Conservation (phyloP, 768 basidiomycete genomes). For the Suillus alpinus region DNA sequence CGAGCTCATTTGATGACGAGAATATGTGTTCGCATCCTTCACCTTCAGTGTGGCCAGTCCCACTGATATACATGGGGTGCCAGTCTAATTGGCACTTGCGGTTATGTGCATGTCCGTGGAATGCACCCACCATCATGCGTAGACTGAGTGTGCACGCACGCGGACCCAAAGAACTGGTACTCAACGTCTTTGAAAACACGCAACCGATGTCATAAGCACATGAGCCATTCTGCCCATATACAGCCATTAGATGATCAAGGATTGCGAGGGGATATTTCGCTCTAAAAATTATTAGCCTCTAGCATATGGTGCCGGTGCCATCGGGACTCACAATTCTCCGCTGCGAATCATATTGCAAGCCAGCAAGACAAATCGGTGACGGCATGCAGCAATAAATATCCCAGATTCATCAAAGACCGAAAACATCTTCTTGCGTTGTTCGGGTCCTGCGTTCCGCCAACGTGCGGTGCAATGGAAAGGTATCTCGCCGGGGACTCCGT, state of each 20-base stretch:
- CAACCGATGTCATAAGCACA: slow-evolving; percentile 28
- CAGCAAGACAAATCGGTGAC: neutral
- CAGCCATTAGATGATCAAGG: slow-evolving; percentile 12
- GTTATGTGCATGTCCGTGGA: slow-evolving; percentile 26
- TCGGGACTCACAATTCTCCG: neutral
- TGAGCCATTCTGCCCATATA: slow-evolving; percentile 13
- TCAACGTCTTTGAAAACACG: slow-evolving; percentile 15
- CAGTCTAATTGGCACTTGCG: slow-evolving; percentile 23
- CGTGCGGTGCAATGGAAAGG: neutral
- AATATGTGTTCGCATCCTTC: slow-evolving; percentile 10
- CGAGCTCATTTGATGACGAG: slow-evolving; percentile 6
- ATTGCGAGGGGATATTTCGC: slow-evolving; percentile 22
- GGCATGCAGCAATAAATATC: neutral
- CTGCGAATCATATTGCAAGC: neutral
- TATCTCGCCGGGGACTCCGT: too few relatives aligned
- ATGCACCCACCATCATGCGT: slow-evolving; percentile 14
- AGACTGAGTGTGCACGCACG: neutral
- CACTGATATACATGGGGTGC: slow-evolving; percentile 23
- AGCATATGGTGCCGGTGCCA: neutral
- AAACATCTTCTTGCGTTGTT: slow-evolving; percentile 2
- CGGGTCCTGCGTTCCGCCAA: slow-evolving; percentile 2
- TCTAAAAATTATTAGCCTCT: neutral
- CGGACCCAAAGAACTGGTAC: slow-evolving; percentile 13
- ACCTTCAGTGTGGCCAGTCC: slow-evolving; percentile 8
- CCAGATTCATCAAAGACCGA: neutral